A percentile compares a stretch with the other conserved stretches of the same genome.
Evolutionary conservation across 768 basidiomycete species (phyloP).

Genomic region (Porphyrellus cyaneotinctus): DNA sequence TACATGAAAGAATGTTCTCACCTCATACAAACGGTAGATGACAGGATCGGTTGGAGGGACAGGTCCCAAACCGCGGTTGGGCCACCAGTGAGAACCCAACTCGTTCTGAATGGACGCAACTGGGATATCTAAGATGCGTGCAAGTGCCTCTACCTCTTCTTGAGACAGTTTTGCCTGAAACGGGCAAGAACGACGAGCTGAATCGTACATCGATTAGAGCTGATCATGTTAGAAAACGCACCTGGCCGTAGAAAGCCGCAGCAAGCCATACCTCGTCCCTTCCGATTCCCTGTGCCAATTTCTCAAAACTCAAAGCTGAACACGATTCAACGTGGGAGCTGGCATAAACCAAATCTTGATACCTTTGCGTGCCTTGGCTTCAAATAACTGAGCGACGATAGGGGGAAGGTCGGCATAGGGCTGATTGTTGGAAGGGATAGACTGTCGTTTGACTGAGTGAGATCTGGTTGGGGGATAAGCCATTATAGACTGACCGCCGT

Average conservation of each 20-base stretch:
- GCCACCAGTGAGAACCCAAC: constrained; percentile 68
- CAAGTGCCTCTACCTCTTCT: constrained; percentile 56
- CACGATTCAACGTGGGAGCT: background rate
- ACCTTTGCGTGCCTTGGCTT: constrained; percentile 69
- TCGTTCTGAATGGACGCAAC: constrained; percentile 37
- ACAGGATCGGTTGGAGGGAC: constrained; percentile 75
- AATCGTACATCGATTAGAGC: background rate
- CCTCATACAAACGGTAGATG: constrained; percentile 80
- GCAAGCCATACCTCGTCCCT: constrained; percentile 83
- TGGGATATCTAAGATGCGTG: constrained; percentile 46
- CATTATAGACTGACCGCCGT: constrained; percentile 30
- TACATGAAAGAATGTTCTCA: constrained; percentile 22
- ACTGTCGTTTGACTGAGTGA: constrained; percentile 24
- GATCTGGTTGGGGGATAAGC: background rate
- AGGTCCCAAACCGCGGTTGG: constrained; percentile 63
- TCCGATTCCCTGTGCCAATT: constrained; percentile 59
- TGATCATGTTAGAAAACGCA: constrained; percentile 24
- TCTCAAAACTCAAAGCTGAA: constrained; percentile 64
- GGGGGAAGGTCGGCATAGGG: constrained; percentile 53
- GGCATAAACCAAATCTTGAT: background rate
- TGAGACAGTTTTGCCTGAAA: constrained; percentile 61
- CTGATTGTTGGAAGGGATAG: constrained; percentile 38
- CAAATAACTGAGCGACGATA: constrained; percentile 48
- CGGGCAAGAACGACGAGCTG: background rate
- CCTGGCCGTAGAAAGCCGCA: constrained; percentile 79